A percentile compares a stretch with the other conserved stretches of the same genome.
Evolutionary conservation across 1,139 yeast genomes (phyloP).

Genomic region (Saccharomyces hybrid): DNA sequence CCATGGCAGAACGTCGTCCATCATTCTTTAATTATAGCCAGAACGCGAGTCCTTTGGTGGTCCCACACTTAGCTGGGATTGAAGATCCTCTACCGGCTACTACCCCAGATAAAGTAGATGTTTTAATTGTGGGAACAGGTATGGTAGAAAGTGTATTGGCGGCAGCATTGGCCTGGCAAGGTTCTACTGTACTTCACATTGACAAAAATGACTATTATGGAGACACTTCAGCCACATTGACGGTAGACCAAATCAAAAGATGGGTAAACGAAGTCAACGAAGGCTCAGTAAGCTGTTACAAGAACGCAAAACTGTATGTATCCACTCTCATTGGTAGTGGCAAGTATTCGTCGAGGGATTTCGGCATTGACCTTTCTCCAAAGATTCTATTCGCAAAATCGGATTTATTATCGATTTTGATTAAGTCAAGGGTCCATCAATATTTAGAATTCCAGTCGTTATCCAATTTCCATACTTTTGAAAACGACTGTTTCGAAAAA

Average conservation of each 20-base stretch:
- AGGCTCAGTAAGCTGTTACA: conserved; percentile 38
- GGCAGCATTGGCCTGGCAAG: conserved; percentile 96
- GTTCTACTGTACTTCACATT: conserved; percentile 80
- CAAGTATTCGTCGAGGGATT: conserved; percentile 48
- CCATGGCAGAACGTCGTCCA: conserved; percentile 61
- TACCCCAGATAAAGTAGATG: conserved; percentile 68
- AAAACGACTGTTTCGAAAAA: conserved; percentile 82
- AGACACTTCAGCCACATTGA: conserved; percentile 75
- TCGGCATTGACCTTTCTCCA: conserved; percentile 86
- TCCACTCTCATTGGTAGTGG: conserved; percentile 44
- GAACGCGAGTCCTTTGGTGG: conserved; percentile 53
- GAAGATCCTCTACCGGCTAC: conserved; percentile 53
- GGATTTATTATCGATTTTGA: conserved; percentile 68
- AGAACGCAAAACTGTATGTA: conserved; percentile 64
- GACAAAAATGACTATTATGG: conserved; percentile 84
- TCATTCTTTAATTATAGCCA: conserved; percentile 31
- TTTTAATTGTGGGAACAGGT: conserved; percentile 87
- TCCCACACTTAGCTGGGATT: conserved; percentile 74
- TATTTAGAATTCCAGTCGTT: conserved; percentile 89
- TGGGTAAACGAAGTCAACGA: conserved; percentile 69
- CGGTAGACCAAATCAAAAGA: conserved; percentile 71
- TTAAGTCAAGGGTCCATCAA: conserved; percentile 80
- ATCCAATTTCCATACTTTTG: conserved; percentile 83
- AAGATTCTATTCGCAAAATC: conserved; percentile 82
- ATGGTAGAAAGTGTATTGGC: conserved; percentile 82